phyloP scores from a whole-genome alignment of 208 protist genomes.

The Trypanosoma avium region DNA sequence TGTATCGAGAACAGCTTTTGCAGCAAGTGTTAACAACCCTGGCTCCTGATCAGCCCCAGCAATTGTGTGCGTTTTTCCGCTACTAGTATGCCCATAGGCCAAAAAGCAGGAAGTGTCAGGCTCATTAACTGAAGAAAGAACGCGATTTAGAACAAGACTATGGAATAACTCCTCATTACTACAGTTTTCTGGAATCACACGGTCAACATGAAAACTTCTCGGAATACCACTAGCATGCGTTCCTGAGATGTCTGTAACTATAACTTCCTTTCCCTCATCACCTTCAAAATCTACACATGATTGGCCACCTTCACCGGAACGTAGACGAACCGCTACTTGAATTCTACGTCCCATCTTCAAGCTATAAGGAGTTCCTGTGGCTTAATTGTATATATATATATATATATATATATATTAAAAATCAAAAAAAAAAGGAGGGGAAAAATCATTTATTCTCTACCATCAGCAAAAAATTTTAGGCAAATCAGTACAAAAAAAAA shows the following conservation, averaged over 20 bases:
- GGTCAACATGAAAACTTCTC: slow-evolving; percentile 25
- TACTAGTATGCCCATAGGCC: slow-evolving; percentile 88
- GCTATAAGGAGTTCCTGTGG: not conserved
- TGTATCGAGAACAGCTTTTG: slow-evolving; percentile 62
- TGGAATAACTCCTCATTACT: slow-evolving; percentile 73
- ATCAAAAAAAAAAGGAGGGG: slow-evolving; percentile 6
- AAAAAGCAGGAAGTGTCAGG: slow-evolving; percentile 88
- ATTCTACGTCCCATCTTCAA: slow-evolving; percentile 50
- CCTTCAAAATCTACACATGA: slow-evolving; percentile 44
- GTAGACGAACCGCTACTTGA: slow-evolving; percentile 70
- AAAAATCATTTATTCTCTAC: not conserved
- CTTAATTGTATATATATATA: too few relatives aligned
- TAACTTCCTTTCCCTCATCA: slow-evolving; percentile 8
- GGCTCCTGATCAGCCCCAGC: slow-evolving; percentile 59
- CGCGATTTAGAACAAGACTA: slow-evolving; percentile 51
- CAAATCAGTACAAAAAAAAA: not conserved
- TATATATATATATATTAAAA: slow-evolving; percentile 16
- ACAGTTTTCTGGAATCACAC: slow-evolving; percentile 36
- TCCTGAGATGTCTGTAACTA: slow-evolving; percentile 17
- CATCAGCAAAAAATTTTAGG: not conserved
- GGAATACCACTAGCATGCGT: slow-evolving; percentile 15
- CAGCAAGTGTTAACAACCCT: slow-evolving; percentile 67
- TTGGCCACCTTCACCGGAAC: slow-evolving; percentile 27
- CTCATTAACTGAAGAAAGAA: slow-evolving; percentile 40
- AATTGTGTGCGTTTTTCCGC: slow-evolving; percentile 90